phyloP scores from a whole-genome alignment of 164 flowering plant genomes.

The Cinnamomum chago region DNA sequence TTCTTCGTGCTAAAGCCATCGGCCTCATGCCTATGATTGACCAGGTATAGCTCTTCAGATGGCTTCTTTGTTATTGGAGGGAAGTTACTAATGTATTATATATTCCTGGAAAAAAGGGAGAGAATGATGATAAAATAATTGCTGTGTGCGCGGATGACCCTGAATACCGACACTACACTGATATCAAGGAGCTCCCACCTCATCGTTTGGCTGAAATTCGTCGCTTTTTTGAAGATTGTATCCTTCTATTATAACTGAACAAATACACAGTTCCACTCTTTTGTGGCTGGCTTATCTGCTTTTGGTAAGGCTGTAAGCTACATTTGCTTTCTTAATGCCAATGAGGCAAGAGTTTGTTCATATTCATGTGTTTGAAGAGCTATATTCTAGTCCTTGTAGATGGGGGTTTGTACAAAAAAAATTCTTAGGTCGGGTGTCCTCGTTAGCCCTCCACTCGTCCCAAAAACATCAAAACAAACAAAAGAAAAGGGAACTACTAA shows the following conservation, averaged over 20 bases:
- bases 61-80: not conserved
- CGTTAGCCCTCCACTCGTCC: no score
- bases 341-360: no score
- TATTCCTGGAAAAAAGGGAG: slow-evolving; percentile 42
- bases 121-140: slow-evolving; percentile 85
- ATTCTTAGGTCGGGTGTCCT: no score
- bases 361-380: no score
- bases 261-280: not conserved
- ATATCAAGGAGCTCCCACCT: slow-evolving; percentile 81
- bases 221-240: slow-evolving; percentile 87
- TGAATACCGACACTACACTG: slow-evolving; percentile 70
- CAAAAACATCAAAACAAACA: no score
- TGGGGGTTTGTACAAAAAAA: no score
- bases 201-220: slow-evolving; percentile 84
- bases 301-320: not conserved
- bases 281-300: not conserved
- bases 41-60: slow-evolving; percentile 35
- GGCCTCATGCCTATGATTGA: slow-evolving; percentile 93
- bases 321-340: not conserved
- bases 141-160: slow-evolving; percentile 93
- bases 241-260: slow-evolving; percentile 28
- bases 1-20: slow-evolving; percentile 78
- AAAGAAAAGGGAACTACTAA: no score
- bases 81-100: slow-evolving; percentile 4
- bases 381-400: no score